phyloP scores from a whole-genome alignment of 202 grass and related monocot species.

The Zizania palustris region DNA sequence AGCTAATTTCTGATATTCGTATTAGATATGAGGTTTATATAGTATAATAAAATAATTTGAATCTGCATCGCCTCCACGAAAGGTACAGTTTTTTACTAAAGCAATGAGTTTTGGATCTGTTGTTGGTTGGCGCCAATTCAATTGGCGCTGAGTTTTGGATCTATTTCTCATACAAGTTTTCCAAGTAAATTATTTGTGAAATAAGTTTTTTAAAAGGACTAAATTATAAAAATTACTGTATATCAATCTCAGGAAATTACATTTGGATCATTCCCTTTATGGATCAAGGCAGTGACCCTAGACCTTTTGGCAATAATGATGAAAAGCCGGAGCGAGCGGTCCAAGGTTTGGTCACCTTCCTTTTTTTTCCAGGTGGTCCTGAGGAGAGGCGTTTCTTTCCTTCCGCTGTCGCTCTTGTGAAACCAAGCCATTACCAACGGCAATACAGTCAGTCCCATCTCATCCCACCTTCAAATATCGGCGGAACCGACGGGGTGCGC shows the following conservation, averaged over 20 bases:
- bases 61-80: no score
- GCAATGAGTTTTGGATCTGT: no score
- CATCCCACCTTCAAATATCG: not conserved
- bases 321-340: slow-evolving; percentile 30
- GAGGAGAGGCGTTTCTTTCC: not conserved
- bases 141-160: no score
- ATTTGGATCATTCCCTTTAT: slow-evolving; percentile 28
- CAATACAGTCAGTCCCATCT: not conserved
- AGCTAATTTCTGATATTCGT: no score
- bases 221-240: no score
- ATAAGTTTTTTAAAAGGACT: no score
- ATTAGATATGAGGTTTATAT: no score
- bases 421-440: not conserved
- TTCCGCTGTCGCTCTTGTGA: not conserved
- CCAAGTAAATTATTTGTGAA: no score
- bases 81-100: no score
- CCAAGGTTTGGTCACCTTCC: slow-evolving; percentile 33
- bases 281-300: not conserved
- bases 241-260: slow-evolving; percentile 1
- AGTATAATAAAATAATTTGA: no score
- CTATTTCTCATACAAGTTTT: no score
- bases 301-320: slow-evolving; percentile 55
- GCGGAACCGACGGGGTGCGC: not conserved
- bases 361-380: slow-evolving; percentile 45
- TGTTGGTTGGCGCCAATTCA: no score